Evolutionary conservation across 306 rosid genomes (phyloP).

Genomic region (Quercus agrifolia): DNA sequence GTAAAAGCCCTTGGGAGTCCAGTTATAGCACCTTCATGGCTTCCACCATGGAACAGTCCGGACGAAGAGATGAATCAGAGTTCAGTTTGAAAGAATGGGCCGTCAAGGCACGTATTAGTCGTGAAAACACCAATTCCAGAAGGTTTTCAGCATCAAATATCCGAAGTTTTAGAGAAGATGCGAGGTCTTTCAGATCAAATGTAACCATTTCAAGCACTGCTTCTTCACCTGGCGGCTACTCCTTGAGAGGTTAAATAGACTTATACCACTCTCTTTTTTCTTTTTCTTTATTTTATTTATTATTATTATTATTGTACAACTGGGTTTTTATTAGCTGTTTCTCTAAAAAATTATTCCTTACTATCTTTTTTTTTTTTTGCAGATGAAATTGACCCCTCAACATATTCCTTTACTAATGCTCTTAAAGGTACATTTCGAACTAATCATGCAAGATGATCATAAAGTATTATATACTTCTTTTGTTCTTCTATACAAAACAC

Average conservation of each 20-base stretch:
- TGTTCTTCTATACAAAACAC: background rate
- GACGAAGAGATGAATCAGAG: conserved; percentile 57
- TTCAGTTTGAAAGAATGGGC: conserved; percentile 72
- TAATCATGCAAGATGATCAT: too few species aligned
- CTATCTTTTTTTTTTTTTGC: conserved; percentile 7
- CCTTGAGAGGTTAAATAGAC: conserved; percentile 50
- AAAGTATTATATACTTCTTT: background rate
- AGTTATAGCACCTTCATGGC: conserved; percentile 26
- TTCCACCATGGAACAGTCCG: conserved; percentile 45
- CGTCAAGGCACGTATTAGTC: conserved; percentile 43
- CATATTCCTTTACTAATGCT: conserved; percentile 85
- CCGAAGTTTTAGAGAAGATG: conserved; percentile 84
- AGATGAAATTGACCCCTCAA: conserved; percentile 96
- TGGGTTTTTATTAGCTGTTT: background rate
- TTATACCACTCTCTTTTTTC: too few species aligned
- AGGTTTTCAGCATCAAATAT: conserved; percentile 81
- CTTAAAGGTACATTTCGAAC: conserved; percentile 52
- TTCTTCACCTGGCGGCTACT: conserved; percentile 92
- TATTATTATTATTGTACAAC: background rate
- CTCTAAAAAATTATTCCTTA: background rate
- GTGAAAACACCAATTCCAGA: conserved; percentile 60
- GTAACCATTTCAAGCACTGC: conserved; percentile 78
- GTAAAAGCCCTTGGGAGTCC: background rate
- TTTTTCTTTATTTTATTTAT: too few species aligned
- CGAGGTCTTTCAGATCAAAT: conserved; percentile 81